A percentile compares a stretch with the other conserved stretches of the same genome.
Conservation (phyloP, 2,329 filamentous ascomycete genomes). For the Arthroderma sp. region DNA sequence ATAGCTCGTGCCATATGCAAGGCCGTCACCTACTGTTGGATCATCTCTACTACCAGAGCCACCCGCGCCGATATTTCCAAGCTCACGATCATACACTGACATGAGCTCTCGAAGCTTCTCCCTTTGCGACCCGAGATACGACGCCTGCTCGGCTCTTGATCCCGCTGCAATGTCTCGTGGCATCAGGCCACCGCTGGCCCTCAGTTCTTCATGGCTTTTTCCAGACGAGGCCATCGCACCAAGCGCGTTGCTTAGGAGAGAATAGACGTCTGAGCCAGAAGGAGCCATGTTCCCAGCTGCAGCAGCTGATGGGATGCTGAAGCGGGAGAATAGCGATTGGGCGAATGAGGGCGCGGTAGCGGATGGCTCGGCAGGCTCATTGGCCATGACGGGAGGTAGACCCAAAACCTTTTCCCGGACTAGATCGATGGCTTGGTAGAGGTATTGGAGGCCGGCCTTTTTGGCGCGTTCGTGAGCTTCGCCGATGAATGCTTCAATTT, state of each 20-base stretch:
- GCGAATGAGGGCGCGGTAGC: conserved; percentile 46
- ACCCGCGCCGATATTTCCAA: conserved; percentile 41
- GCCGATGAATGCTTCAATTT: conserved; percentile 84
- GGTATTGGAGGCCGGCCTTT: conserved; percentile 60
- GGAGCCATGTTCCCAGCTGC: conserved; percentile 36
- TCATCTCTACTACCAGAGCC: conserved; percentile 18
- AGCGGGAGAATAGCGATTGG: conserved; percentile 69
- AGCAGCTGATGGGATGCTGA: conserved; percentile 60
- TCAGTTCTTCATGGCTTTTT: conserved; percentile 35
- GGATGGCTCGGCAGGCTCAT: conserved; percentile 31
- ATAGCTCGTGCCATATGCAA: conserved; percentile 27
- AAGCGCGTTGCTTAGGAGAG: conserved; percentile 61
- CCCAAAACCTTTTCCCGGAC: conserved; percentile 69
- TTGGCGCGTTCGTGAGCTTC: conserved; percentile 66
- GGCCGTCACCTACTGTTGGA: conserved; percentile 15
- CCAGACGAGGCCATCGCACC: conserved; percentile 41
- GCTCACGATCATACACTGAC: conserved; percentile 67
- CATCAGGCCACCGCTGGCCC: conserved; percentile 51
- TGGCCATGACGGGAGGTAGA: conserved; percentile 48
- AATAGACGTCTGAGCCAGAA: conserved; percentile 57
- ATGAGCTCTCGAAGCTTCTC: conserved; percentile 64
- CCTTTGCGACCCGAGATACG: conserved; percentile 65
- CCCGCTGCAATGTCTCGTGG: conserved; percentile 54
- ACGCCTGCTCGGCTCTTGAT: conserved; percentile 50
- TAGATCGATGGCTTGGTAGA: conserved; percentile 57